A percentile compares a stretch with the other conserved stretches of the same genome.
These are phyloP conservation scores for Canavalia gladiata DNA, from an alignment of 306 rosid genomes.

Conservation along the genomic window DNA sequence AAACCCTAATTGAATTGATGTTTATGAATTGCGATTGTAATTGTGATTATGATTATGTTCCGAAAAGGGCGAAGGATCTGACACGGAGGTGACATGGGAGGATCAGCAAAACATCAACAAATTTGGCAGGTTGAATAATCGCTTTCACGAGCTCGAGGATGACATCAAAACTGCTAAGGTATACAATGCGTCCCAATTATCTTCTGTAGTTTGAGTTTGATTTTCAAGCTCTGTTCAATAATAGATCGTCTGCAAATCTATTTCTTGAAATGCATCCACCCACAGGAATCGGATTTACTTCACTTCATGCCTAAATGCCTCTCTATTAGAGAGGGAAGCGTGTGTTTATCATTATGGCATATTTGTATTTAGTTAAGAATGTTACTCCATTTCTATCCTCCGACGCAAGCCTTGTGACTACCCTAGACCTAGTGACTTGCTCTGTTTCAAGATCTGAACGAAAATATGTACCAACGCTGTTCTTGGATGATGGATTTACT, in stretches of 20 bases:
- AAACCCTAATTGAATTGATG: slow-evolving; percentile 30
- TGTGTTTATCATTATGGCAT: background rate
- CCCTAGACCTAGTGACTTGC: background rate
- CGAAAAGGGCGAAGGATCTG: slow-evolving; percentile 76
- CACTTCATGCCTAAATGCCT: no score
- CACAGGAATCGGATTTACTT: no score
- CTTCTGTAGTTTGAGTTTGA: background rate
- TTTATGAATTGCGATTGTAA: no score
- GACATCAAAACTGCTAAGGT: slow-evolving; percentile 73
- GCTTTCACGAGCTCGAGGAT: slow-evolving; percentile 79
- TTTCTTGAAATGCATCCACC: no score
- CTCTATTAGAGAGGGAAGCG: no score
- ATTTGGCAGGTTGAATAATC: slow-evolving; percentile 74
- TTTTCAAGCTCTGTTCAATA: no score
- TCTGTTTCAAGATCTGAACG: background rate
- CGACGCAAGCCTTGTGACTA: background rate
- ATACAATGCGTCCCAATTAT: background rate
- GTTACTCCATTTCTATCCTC: background rate
- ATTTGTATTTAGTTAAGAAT: background rate
- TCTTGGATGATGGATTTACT: background rate
- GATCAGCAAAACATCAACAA: slow-evolving; percentile 80
- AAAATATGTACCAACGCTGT: background rate
- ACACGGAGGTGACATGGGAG: slow-evolving; percentile 80
- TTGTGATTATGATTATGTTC: background rate
- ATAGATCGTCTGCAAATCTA: no score